Base-by-base conservation (phyloP, 1,284 basidiomycete genomes). In the Ceratobasidium sp. region DNA sequence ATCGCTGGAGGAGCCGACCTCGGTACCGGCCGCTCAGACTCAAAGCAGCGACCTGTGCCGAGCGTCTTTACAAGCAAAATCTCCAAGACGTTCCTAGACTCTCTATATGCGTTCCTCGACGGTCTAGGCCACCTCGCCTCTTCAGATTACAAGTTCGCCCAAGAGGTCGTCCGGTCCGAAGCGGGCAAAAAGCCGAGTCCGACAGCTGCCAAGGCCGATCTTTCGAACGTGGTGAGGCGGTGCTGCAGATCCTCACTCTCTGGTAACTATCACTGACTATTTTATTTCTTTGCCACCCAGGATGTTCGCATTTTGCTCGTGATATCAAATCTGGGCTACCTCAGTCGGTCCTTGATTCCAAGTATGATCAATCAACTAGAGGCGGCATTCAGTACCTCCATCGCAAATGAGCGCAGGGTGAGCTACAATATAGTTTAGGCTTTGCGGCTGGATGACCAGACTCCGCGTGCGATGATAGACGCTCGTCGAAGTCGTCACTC, bases 221-320 rank as follows among this genome's bases (percentile, higher is more conserved):
- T 74, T 47, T 45, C 58, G 20, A 74, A 74, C 31, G 71, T 74
- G 71, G 71, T 74, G 49, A 74, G 71, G 71, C 58, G 17, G 71
- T 54, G 45, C 45, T 28, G 45, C 15, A 45, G 54, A 37, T 61
- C 58, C 58, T 23, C 58, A 37, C 35, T 5, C 37, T 37, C 35
- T 42, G 42, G 51, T 23, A 58, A 37, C 23, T 47, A 31, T n/a
- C 20, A 42, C 42, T 60, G 31, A 60, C 58, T 4, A 0, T 61
- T 61, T 35, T 26, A 35, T 61, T 35, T 39, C 87, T 87, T 88
- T n/a, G 83, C 87, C 20, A 71, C 60, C 37, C 77, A 97, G 94
- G 94, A 98, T 82, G 93, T 90, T 23, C 91, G 97, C 58, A 87
- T 98, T 64, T 87, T 99, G 28, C 86, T 99, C 49, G 95, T 97